Percentiles rank a stretch among this genome's conserved stretches.
Evolutionary conservation across 805 yeast species (phyloP).

Genomic region (Lipomyces oligophaga): DNA sequence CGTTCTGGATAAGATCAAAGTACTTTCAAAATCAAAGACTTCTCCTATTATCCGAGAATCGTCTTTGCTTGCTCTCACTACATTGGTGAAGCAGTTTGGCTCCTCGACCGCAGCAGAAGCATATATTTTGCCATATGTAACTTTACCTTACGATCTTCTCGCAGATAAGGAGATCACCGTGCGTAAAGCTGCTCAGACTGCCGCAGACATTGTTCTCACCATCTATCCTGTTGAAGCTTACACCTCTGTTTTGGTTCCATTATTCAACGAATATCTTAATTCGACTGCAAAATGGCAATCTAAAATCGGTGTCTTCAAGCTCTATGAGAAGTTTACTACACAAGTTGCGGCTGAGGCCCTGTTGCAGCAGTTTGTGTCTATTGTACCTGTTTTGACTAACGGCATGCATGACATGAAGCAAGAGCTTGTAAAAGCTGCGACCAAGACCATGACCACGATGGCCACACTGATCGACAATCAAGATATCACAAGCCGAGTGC

Average conservation of each 20-base stretch:
- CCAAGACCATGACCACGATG: constrained; percentile 61
- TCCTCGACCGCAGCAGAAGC: constrained; percentile 50
- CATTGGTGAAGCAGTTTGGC: constrained; percentile 58
- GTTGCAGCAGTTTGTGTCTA: constrained; percentile 71
- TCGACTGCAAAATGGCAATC: constrained; percentile 93
- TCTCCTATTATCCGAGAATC: constrained; percentile 74
- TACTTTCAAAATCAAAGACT: constrained; percentile 70
- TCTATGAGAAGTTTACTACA: constrained; percentile 68
- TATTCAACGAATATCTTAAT: constrained; percentile 57
- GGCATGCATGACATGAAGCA: constrained; percentile 95
- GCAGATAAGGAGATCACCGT: constrained; percentile 88
- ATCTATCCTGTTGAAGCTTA: constrained; percentile 74
- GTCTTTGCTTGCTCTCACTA: constrained; percentile 56
- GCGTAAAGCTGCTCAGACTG: constrained; percentile 77
- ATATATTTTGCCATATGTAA: constrained; percentile 54
- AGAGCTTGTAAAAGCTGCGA: constrained; percentile 83
- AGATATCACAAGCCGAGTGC: constrained; percentile 83
- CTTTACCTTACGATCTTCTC: constrained; percentile 62
- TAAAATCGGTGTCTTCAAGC: constrained; percentile 54
- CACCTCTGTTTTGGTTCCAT: constrained; percentile 64
- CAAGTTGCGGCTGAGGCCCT: constrained; percentile 81
- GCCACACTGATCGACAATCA: constrained; percentile 86
- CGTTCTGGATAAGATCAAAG: constrained; percentile 56
- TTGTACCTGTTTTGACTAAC: constrained; percentile 83
- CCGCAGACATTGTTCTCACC: constrained; percentile 66